Evolutionary conservation across 2,329 filamentous ascomycete species (phyloP).

Genomic region (Berkeleyomyces basicola): DNA sequence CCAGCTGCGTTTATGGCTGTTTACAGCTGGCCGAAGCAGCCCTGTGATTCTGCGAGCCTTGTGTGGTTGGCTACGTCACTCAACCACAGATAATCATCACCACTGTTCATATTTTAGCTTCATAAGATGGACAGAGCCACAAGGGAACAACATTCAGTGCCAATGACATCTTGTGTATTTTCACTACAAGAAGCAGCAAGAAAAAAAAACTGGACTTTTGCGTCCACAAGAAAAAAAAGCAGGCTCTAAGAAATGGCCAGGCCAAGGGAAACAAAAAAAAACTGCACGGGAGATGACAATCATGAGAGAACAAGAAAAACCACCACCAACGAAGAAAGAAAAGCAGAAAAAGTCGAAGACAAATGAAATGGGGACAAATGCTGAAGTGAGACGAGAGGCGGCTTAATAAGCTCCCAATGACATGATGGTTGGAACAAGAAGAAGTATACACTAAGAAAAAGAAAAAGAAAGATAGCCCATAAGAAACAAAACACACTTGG

Average conservation of each 20-base stretch:
- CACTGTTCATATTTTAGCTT: background rate
- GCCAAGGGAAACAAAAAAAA: constrained; percentile 3
- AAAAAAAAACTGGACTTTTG: background rate
- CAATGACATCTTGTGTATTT: background rate
- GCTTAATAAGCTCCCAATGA: constrained; percentile 11
- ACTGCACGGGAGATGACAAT: constrained; percentile 1
- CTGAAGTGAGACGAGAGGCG: background rate
- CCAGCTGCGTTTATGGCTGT: background rate
- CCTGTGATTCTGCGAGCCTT: background rate
- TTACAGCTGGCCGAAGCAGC: background rate
- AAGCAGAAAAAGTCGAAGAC: background rate
- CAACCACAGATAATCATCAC: background rate
- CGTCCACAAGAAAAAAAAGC: background rate
- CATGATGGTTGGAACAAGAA: background rate
- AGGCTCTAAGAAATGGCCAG: background rate
- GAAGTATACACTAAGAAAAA: constrained; percentile 13
- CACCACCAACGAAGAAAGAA: background rate
- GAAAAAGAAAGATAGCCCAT: constrained; percentile 14
- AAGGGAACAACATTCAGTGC: background rate
- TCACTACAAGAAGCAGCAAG: constrained; percentile 1
- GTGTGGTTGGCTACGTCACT: background rate
- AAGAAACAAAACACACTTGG: background rate
- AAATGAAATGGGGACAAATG: background rate
- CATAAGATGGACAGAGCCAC: background rate
- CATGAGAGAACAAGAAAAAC: constrained; percentile 2